Evolutionary conservation across 1,284 basidiomycete genomes (phyloP).

Genomic region (Cutaneotrichosporon arboriforme): DNA sequence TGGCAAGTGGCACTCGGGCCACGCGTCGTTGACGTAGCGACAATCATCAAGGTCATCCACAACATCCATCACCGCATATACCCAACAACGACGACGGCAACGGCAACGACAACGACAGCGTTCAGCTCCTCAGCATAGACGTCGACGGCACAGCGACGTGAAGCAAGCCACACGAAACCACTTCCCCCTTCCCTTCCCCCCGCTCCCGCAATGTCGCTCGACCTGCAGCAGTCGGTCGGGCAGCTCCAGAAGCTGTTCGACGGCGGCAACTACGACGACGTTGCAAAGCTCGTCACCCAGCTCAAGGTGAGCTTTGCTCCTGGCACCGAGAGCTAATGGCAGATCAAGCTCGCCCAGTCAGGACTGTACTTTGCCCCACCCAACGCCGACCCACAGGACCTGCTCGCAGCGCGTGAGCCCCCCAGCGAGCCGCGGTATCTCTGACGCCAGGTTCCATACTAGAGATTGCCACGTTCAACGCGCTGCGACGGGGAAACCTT

Average conservation of each 20-base stretch:
- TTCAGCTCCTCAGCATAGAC: neutral
- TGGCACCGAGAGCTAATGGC: neutral
- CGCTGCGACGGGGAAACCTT: slow-evolving; percentile 79
- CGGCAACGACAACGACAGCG: neutral
- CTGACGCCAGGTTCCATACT: slow-evolving; percentile 71
- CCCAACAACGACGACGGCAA: neutral
- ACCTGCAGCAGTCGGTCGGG: slow-evolving; percentile 37
- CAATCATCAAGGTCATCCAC: neutral
- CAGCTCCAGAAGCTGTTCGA: slow-evolving; percentile 38
- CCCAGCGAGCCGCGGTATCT: no score
- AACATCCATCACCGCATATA: neutral
- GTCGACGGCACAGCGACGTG: neutral
- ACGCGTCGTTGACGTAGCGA: slow-evolving; percentile 18
- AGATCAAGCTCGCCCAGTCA: slow-evolving; percentile 46
- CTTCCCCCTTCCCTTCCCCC: neutral
- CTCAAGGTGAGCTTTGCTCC: slow-evolving; percentile 35
- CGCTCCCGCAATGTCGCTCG: slow-evolving; percentile 31
- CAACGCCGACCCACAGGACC: slow-evolving; percentile 35
- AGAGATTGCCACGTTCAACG: slow-evolving; percentile 91
- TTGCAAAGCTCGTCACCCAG: slow-evolving; percentile 31
- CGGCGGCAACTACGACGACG: slow-evolving; percentile 25
- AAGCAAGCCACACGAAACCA: neutral
- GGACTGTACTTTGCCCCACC: slow-evolving; percentile 48
- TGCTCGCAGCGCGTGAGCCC: slow-evolving; percentile 45
- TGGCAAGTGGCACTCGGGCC: slow-evolving; percentile 19